Evolutionary conservation across 1,284 basidiomycete genomes (phyloP), one percentile per base, ranked within the genome.

Genomic region (Peniophora sp.): DNA sequence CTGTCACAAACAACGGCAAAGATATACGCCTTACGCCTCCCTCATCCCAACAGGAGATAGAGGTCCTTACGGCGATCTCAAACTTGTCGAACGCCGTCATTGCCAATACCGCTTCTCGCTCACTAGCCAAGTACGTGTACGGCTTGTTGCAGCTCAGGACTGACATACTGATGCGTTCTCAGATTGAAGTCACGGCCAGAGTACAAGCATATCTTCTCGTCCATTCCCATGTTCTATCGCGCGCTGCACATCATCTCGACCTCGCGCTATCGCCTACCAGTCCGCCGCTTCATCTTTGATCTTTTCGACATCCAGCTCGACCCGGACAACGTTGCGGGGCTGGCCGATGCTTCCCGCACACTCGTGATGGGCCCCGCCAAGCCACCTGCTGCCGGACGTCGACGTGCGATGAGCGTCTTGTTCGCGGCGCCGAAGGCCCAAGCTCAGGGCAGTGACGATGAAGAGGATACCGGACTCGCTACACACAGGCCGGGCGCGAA

Each of bases 1-100:
- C 76, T 24, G 72, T 72, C 3, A 63, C 79, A 10, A 62, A 69
- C 17, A 70, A 75, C 35, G 74, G 68, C 47, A 66, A 68, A 22
- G 73, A 78, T 51, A 67, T 57, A 56, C 80, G 76, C 6, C 65
- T 89, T 18, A 71, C 83, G 52, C 81, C 85, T 6, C 81, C 87
- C 2, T 78, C 82, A 2, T 73, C 78, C 2, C 82, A 86, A 51
- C 70, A 82, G 41, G 93, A 97, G 60, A 75, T 84, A n/a, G 90
- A 96, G 57, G 86, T 95, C 32, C 78, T 96, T 60, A 85, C 85
- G 3, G 86, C 92, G 9, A 90, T 99, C 47, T 88, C 95, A 59
- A 97, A 98, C 63, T 74, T 99, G 37, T 88, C 92, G 45, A 99
- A 99, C 61, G 92, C 95, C 22, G 94, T 99, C 49, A 87, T 99